A percentile compares a stretch with the other conserved stretches of the same genome.
phyloP scores from a whole-genome alignment of 257 asterid genomes.

The Solanum chiquidenum region DNA sequence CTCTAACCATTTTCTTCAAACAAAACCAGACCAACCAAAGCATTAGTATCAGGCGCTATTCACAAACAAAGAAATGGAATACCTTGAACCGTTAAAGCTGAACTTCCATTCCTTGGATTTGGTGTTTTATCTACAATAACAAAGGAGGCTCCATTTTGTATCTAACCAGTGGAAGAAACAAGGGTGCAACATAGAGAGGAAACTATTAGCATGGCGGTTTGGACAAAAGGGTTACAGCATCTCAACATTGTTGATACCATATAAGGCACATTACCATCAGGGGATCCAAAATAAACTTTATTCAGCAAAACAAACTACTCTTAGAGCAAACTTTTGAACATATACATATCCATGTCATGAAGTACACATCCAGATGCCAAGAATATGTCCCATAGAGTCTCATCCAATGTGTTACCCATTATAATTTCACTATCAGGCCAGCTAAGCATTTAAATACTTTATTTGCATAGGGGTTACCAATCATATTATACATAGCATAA shows the following conservation, averaged over 20 bases:
- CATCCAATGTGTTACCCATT: background rate
- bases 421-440: background rate
- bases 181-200: slow-evolving; percentile 14
- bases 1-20: background rate
- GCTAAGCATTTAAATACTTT: background rate
- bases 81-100: slow-evolving; percentile 88
- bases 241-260: background rate
- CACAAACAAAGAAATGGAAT: slow-evolving; percentile 5
- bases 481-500: background rate
- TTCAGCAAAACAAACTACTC: background rate
- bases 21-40: background rate
- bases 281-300: background rate
- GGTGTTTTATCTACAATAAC: slow-evolving; percentile 51
- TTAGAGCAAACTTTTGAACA: background rate
- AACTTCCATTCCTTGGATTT: slow-evolving; percentile 63
- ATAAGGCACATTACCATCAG: background rate
- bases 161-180: slow-evolving; percentile 36
- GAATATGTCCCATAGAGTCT: background rate
- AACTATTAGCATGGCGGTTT: background rate
- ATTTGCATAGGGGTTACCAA: background rate
- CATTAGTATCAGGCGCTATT: background rate
- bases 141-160: slow-evolving; percentile 73
- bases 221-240: background rate
- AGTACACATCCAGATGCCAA: background rate
- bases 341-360: background rate